Conservation (phyloP, 192 early-diverging fungal genomes). For the Podila clonocystis region DNA sequence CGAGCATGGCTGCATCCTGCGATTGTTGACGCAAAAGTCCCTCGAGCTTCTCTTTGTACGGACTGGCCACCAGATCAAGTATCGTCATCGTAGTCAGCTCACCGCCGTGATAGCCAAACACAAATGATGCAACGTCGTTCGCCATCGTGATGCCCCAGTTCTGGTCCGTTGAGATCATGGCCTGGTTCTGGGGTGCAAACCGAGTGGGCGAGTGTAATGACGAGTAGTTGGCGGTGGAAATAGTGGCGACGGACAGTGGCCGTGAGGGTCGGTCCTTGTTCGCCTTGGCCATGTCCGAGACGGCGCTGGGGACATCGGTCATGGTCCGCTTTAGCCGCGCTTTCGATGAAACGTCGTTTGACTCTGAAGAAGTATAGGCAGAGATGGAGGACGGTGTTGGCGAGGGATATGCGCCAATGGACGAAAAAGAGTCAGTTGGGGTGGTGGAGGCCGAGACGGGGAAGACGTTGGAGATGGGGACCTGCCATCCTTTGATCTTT, state of each 20-base stretch:
- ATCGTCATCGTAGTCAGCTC: slow-evolving; percentile 55
- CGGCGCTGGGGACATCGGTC: slow-evolving; percentile 37
- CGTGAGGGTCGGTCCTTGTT: slow-evolving; percentile 27
- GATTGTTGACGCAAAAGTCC: slow-evolving; percentile 38
- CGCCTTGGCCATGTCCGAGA: slow-evolving; percentile 7
- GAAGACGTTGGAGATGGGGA: slow-evolving; percentile 46
- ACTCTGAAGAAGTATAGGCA: slow-evolving; percentile 1
- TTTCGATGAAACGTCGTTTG: not conserved
- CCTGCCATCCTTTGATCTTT: slow-evolving; percentile 62
- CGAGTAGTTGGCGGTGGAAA: slow-evolving; percentile 33
- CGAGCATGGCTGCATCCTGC: slow-evolving; percentile 15
- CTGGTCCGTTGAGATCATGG: slow-evolving; percentile 65
- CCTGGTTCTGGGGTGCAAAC: slow-evolving; percentile 68
- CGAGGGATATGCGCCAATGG: slow-evolving; percentile 48
- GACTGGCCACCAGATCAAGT: slow-evolving; percentile 53
- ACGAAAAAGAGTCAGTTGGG: slow-evolving; percentile 21
- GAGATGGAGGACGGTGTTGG: slow-evolving; percentile 25
- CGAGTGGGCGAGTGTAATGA: slow-evolving; percentile 61
- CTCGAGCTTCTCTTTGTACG: slow-evolving; percentile 57
- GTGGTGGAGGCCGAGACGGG: slow-evolving; percentile 32
- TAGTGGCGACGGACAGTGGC: slow-evolving; percentile 45
- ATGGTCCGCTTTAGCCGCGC: slow-evolving; percentile 48
- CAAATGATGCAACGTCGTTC: slow-evolving; percentile 67
- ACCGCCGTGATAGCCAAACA: slow-evolving; percentile 57
- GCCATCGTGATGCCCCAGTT: slow-evolving; percentile 59